phyloP scores from a whole-genome alignment of 2,329 filamentous ascomycete species.

The Phoma herbarum region DNA sequence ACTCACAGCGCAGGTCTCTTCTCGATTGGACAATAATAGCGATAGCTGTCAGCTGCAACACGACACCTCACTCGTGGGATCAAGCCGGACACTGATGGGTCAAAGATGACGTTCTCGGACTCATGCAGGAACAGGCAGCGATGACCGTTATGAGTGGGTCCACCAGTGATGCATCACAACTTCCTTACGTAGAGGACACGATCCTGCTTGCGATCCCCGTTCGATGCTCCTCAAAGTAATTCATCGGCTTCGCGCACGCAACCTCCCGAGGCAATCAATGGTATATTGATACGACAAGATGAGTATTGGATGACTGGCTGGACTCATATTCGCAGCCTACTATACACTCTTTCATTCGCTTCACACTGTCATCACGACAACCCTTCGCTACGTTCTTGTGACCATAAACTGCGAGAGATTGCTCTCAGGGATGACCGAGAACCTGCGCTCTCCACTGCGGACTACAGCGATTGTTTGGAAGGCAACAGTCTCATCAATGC shows the following conservation, averaged over 20 bases:
- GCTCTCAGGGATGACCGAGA: background rate
- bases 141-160: background rate
- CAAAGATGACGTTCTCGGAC: background rate
- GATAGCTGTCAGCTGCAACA: background rate
- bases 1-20: background rate
- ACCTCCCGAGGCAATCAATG: background rate
- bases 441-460: background rate
- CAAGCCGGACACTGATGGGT: background rate
- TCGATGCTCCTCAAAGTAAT: background rate
- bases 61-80: background rate
- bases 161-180: background rate
- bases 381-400: background rate
- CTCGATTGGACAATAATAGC: background rate
- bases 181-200: background rate
- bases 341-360: background rate
- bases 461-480: background rate
- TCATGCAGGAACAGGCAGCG: background rate
- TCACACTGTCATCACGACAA: background rate
- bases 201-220: background rate
- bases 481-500: background rate
- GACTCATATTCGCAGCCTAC: background rate
- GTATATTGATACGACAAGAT: background rate
- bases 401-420: background rate
- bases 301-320: background rate
- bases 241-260: background rate